Percentiles rank a stretch among this genome's conserved stretches.
phyloP scores from a whole-genome alignment of 176 grass and related monocot species.

The Oryza nivara region DNA sequence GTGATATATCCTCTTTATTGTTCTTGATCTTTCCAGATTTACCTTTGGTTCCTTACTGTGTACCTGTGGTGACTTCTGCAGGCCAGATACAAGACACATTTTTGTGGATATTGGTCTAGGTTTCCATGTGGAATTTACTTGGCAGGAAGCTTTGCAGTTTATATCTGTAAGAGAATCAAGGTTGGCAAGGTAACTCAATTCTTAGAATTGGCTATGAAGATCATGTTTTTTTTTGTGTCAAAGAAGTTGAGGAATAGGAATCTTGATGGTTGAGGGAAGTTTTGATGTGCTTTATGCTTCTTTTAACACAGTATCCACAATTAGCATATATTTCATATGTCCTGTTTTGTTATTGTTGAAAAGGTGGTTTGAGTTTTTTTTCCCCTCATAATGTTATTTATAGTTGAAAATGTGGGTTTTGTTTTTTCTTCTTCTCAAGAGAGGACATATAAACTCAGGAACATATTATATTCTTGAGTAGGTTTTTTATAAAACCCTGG shows the following conservation, averaged over 20 bases:
- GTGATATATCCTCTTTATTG: not conserved
- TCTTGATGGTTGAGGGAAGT: not conserved
- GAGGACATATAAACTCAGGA: not conserved
- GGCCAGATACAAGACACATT: conserved; percentile 78
- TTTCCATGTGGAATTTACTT: conserved; percentile 97
- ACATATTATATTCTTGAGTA: not conserved
- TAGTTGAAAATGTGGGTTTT: not conserved
- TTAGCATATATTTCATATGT: not conserved
- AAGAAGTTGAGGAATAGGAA: not conserved
- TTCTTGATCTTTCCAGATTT: conserved; percentile 10
- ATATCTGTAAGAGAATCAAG: conserved; percentile 86
- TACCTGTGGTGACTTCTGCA: conserved; percentile 28
- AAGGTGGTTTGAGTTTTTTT: not conserved
- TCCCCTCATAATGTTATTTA: not conserved
- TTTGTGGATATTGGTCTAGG: conserved; percentile 92
- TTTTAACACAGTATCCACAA: not conserved
- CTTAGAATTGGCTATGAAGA: not conserved
- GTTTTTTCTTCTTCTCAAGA: not conserved
- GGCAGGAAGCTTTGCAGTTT: conserved; percentile 83
- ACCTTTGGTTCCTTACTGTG: not conserved
- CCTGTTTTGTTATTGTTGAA: not conserved
- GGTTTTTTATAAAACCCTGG: not conserved
- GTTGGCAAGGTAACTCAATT: conserved; percentile 60
- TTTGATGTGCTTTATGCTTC: not conserved
- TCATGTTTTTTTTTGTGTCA: not conserved